phyloP scores from a whole-genome alignment of 257 asterid genomes.

The Gynochthodes officinalis region DNA sequence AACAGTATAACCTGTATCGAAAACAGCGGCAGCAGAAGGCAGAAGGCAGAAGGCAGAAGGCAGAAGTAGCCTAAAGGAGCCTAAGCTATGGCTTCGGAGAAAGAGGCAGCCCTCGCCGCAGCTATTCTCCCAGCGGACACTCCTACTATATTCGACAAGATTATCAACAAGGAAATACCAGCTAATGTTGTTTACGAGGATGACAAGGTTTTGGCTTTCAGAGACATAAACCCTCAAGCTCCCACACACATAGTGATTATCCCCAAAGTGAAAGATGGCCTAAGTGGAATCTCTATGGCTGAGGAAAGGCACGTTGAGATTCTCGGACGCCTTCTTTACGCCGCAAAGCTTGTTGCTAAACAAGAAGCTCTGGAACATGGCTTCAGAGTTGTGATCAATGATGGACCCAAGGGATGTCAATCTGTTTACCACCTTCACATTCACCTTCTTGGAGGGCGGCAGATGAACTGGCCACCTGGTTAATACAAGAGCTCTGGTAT shows the following conservation, averaged over 20 bases:
- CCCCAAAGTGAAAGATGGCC: slow-evolving; percentile 9
- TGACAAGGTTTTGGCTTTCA: slow-evolving; percentile 6
- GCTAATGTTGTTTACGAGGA: not conserved
- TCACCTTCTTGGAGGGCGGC: slow-evolving; percentile 92
- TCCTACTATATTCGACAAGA: slow-evolving; percentile 3
- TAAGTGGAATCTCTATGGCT: slow-evolving; percentile 41
- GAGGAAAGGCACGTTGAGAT: slow-evolving; percentile 73
- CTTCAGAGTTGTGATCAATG: slow-evolving; percentile 81
- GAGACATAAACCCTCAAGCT: slow-evolving; percentile 12
- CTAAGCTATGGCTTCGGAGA: slow-evolving; percentile 2
- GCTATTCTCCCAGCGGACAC: not conserved
- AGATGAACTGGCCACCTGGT: slow-evolving; percentile 99
- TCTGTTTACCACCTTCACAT: slow-evolving; percentile 89
- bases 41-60: too few species aligned
- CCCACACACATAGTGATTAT: slow-evolving; percentile 9
- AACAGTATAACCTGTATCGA: too few species aligned
- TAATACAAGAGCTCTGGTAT: slow-evolving; percentile 22
- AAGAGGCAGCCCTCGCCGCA: slow-evolving; percentile 11
- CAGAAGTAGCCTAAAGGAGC: not conserved
- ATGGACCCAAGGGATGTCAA: slow-evolving; percentile 89
- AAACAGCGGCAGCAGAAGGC: too few species aligned
- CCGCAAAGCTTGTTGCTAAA: slow-evolving; percentile 78
- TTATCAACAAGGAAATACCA: slow-evolving; percentile 4
- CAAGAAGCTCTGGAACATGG: slow-evolving; percentile 91
- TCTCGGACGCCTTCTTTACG: slow-evolving; percentile 79